These are phyloP conservation scores for Aspergillus melleus DNA, from an alignment of 2,329 filamentous ascomycete genomes.

Conservation along the genomic window DNA sequence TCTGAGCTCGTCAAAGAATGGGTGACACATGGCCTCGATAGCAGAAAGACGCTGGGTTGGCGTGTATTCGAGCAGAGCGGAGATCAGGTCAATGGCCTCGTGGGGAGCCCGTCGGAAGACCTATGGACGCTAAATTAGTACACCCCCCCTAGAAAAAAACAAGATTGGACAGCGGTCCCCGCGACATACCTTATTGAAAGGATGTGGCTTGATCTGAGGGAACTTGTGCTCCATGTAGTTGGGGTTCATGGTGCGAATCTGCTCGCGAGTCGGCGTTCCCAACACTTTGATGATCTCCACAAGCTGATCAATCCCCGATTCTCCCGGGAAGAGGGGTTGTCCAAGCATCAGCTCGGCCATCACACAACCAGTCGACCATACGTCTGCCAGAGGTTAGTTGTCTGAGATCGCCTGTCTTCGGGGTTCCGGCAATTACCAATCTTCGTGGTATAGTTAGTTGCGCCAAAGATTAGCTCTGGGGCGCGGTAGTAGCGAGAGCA, in stretches of 20 bases:
- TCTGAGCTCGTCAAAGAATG: slow-evolving; percentile 96
- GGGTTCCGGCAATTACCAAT: slow-evolving; percentile 69
- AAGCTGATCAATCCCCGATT: slow-evolving; percentile 96
- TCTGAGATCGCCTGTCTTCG: neutral
- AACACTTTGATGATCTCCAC: slow-evolving; percentile 99
- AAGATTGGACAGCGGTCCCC: neutral
- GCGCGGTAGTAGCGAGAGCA: slow-evolving; percentile 99
- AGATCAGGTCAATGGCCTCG: slow-evolving; percentile 93
- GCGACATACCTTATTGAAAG: slow-evolving; percentile 78
- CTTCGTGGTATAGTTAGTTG: slow-evolving; percentile 99
- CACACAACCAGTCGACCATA: slow-evolving; percentile 98
- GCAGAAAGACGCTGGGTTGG: slow-evolving; percentile 92
- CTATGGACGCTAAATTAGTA: slow-evolving; percentile 40
- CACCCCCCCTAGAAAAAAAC: neutral
- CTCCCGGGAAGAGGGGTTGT: slow-evolving; percentile 94
- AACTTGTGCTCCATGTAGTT: slow-evolving; percentile 99
- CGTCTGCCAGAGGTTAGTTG: slow-evolving; percentile 60
- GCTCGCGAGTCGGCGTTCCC: slow-evolving; percentile 92
- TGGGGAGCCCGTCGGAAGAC: slow-evolving; percentile 95
- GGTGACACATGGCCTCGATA: slow-evolving; percentile 95
- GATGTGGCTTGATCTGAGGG: slow-evolving; percentile 98
- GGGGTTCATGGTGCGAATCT: slow-evolving; percentile 99
- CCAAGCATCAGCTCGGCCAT: slow-evolving; percentile 99
- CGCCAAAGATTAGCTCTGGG: slow-evolving; percentile 96
- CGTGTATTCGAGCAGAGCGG: slow-evolving; percentile 90